phyloP scores from a whole-genome alignment of 1,284 basidiomycete species.

The Kwoniella shivajii region DNA sequence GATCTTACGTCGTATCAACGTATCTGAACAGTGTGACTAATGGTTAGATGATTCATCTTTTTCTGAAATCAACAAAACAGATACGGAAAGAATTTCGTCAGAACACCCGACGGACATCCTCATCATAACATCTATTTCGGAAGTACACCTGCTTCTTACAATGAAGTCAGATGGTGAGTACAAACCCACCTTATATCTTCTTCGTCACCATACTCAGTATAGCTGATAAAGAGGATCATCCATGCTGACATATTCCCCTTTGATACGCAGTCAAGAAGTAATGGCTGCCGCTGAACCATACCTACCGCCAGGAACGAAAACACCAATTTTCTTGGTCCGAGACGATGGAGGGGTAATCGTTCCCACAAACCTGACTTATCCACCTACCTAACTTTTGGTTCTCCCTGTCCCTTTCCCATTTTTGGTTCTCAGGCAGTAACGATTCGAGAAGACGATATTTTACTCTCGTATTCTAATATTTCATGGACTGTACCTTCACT shows the following conservation, averaged over 20 bases:
- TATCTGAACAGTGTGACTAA: not conserved
- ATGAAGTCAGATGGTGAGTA: constrained; percentile 81
- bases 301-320: constrained; percentile 55
- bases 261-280: constrained; percentile 59
- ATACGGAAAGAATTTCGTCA: constrained; percentile 88
- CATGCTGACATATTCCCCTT: not conserved
- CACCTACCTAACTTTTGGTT: constrained; percentile 37
- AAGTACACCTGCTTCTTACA: constrained; percentile 78
- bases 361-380: constrained; percentile 83
- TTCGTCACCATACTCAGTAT: not conserved
- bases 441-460: not conserved
- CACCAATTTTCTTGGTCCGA: constrained; percentile 78
- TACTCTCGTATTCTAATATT: not conserved
- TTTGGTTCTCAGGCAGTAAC: not conserved
- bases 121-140: constrained; percentile 73
- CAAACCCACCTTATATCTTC: not conserved
- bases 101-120: constrained; percentile 65
- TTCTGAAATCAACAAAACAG: constrained; percentile 59
- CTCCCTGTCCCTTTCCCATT: constrained; percentile 2
- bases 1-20: not conserved
- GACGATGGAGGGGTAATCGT: constrained; percentile 82
- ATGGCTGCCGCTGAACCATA: constrained; percentile 52
- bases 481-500: not conserved
- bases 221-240: not conserved
- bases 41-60: not conserved